Conservation (phyloP, 1,139 yeast genomes). For the Yamadazyma spencermartinsiae region DNA sequence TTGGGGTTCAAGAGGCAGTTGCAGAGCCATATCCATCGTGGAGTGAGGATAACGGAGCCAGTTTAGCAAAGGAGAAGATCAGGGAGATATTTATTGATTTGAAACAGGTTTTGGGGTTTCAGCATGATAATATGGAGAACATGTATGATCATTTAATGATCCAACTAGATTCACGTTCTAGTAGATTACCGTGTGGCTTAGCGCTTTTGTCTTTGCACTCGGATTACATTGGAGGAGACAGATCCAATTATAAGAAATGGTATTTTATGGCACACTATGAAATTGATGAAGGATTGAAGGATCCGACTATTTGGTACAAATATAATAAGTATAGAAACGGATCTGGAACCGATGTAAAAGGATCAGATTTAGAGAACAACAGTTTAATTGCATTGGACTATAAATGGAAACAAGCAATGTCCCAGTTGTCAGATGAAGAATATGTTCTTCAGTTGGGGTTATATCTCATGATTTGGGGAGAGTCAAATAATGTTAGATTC, state of each 20-base stretch:
- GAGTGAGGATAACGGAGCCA: slow-evolving; percentile 37
- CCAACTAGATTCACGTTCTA: slow-evolving; percentile 41
- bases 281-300: slow-evolving; percentile 18
- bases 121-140: slow-evolving; percentile 34
- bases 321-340: slow-evolving; percentile 9
- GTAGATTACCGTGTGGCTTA: slow-evolving; percentile 34
- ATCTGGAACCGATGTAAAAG: neutral
- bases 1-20: neutral
- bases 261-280: slow-evolving; percentile 35
- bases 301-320: slow-evolving; percentile 15
- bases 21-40: slow-evolving; percentile 24
- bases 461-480: slow-evolving; percentile 45
- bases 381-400: slow-evolving; percentile 19
- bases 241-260: slow-evolving; percentile 44
- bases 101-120: slow-evolving; percentile 32
- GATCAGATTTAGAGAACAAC: slow-evolving; percentile 13
- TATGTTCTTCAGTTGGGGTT: slow-evolving; percentile 32
- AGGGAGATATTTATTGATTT: slow-evolving; percentile 21
- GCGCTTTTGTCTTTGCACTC: slow-evolving; percentile 40
- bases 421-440: slow-evolving; percentile 19
- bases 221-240: slow-evolving; percentile 45
- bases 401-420: slow-evolving; percentile 27
- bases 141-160: slow-evolving; percentile 42
- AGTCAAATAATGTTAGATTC: slow-evolving; percentile 42
- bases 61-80: slow-evolving; percentile 22